These are phyloP conservation scores for Mucor saturninus DNA, from an alignment of 371 early-diverging fungal species.

Conservation along the genomic window DNA sequence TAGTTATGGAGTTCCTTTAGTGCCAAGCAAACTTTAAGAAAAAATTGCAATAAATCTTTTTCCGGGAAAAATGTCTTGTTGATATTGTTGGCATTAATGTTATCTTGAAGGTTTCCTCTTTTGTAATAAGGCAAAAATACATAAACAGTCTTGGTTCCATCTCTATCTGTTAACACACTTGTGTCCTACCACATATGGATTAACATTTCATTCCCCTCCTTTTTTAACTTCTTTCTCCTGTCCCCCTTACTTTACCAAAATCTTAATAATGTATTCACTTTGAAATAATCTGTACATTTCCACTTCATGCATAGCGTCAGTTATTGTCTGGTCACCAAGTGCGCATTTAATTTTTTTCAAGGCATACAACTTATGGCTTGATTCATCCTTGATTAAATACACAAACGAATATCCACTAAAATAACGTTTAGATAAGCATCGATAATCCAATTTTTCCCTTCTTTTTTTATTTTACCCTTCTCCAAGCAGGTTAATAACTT, in stretches of 20 bases:
- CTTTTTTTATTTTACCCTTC: constrained; percentile 63
- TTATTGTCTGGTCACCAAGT: constrained; percentile 53
- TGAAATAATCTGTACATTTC: constrained; percentile 71
- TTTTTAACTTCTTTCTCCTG: neutral
- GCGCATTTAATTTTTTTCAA: constrained; percentile 74
- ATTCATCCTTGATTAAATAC: constrained; percentile 64
- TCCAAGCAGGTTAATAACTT: constrained; percentile 67
- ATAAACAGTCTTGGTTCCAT: constrained; percentile 65
- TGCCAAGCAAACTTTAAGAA: constrained; percentile 66
- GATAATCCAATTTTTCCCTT: neutral
- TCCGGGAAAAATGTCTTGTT: constrained; percentile 62
- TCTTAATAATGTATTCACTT: constrained; percentile 66
- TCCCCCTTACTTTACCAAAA: constrained; percentile 47
- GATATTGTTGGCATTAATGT: constrained; percentile 58
- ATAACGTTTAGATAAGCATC: neutral
- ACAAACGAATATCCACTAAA: constrained; percentile 76
- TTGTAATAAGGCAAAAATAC: constrained; percentile 69
- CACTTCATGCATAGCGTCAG: constrained; percentile 71
- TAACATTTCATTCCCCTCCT: neutral
- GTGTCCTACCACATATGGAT: constrained; percentile 15
- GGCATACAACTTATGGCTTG: constrained; percentile 57
- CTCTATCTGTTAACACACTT: constrained; percentile 54
- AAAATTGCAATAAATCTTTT: constrained; percentile 60
- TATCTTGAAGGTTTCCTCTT: constrained; percentile 54
- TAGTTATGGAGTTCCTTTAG: constrained; percentile 65